A percentile compares a stretch with the other conserved stretches of the same genome.
phyloP scores from a whole-genome alignment of 345 rosid genomes.

The Kandelia obovata region DNA sequence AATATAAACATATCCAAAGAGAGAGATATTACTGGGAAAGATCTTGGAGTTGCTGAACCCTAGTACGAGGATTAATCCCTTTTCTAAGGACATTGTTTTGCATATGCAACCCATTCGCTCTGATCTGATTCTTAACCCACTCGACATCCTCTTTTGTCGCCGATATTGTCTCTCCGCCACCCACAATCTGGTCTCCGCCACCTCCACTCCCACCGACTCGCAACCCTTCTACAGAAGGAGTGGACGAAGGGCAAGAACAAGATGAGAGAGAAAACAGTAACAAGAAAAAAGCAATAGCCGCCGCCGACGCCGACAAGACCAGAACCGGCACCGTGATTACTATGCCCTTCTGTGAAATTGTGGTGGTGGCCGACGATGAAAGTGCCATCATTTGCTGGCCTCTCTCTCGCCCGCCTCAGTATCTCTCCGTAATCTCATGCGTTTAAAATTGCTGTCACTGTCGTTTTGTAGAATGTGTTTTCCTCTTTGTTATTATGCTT shows the following conservation, averaged over 20 bases:
- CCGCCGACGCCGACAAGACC: slow-evolving; percentile 56
- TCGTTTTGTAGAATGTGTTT: background rate
- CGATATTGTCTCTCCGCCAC: slow-evolving; percentile 35
- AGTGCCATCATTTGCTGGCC: slow-evolving; percentile 9
- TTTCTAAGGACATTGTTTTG: slow-evolving; percentile 82
- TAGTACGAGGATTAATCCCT: slow-evolving; percentile 93
- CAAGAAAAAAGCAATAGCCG: slow-evolving; percentile 62
- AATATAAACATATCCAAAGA: background rate
- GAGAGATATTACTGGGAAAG: slow-evolving; percentile 54
- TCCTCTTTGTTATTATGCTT: too few relatives aligned
- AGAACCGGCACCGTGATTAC: slow-evolving; percentile 62
- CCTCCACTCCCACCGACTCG: background rate
- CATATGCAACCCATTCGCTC: slow-evolving; percentile 83
- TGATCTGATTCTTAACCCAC: slow-evolving; percentile 89
- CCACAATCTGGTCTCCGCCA: slow-evolving; percentile 3
- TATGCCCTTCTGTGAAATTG: slow-evolving; percentile 55
- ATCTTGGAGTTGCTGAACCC: slow-evolving; percentile 87
- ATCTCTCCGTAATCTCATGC: background rate
- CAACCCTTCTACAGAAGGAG: slow-evolving; percentile 26
- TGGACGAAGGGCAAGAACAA: slow-evolving; percentile 52
- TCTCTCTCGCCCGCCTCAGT: background rate
- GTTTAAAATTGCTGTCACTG: background rate
- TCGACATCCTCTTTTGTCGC: slow-evolving; percentile 58
- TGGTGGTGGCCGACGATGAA: background rate
- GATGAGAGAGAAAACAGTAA: slow-evolving; percentile 71